Evolutionary conservation across 2,329 filamentous ascomycete genomes (phyloP).

Genomic region (Pezizomycotina sp.): DNA sequence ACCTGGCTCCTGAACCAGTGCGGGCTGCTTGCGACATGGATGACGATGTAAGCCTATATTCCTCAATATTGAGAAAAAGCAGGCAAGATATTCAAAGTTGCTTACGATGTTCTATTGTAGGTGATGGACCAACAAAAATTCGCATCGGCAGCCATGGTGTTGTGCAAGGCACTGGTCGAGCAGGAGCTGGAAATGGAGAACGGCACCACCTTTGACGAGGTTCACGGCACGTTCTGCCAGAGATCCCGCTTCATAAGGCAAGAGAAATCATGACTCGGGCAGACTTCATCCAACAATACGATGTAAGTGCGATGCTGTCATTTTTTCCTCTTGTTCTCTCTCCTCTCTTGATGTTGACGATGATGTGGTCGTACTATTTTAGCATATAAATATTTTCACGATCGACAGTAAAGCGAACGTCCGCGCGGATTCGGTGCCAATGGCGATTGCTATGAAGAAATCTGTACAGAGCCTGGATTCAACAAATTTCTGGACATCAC

Average conservation of each 20-base stretch:
- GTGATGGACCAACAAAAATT: conserved; percentile 24
- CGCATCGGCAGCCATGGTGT: conserved; percentile 72
- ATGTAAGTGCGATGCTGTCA: too few species aligned
- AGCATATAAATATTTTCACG: conserved; percentile 79
- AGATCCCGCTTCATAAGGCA: conserved; percentile 64
- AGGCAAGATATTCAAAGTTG: conserved; percentile 5
- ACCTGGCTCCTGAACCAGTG: conserved; percentile 68
- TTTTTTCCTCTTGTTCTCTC: too few species aligned
- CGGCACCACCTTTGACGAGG: conserved; percentile 46
- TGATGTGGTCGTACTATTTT: too few species aligned
- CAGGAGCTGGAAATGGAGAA: conserved; percentile 42
- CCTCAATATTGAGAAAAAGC: not conserved
- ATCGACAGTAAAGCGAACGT: conserved; percentile 79
- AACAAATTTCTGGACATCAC: conserved; percentile 68
- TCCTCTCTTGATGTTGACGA: too few species aligned
- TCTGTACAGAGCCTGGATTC: conserved; percentile 63
- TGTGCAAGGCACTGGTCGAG: conserved; percentile 82
- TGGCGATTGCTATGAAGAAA: conserved; percentile 80
- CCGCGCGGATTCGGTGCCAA: conserved; percentile 82
- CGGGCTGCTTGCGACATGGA: conserved; percentile 73
- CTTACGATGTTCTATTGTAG: too few species aligned
- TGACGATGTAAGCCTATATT: conserved; percentile 83
- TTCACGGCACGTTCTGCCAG: conserved; percentile 61
- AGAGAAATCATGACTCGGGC: conserved; percentile 88
- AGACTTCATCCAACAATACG: conserved; percentile 84